These are phyloP conservation scores for Nannochloropsis oceanica DNA, from an alignment of 108 stramenopile genomes.

Conservation along the genomic window DNA sequence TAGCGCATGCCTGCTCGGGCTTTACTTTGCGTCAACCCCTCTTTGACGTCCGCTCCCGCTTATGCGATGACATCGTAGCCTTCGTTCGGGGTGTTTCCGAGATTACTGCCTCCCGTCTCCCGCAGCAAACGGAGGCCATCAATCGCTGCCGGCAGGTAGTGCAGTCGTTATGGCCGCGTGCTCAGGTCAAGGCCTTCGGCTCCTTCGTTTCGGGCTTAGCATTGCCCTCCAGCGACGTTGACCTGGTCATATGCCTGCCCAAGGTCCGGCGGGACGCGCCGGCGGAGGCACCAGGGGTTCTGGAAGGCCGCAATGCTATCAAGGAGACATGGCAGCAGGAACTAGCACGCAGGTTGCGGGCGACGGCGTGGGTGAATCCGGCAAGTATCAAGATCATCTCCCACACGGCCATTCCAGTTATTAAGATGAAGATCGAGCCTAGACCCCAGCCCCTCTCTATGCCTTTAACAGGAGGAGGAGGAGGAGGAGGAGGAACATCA, in stretches of 20 bases:
- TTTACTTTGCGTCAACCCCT: background rate
- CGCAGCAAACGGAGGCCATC: background rate
- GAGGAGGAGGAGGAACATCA: background rate
- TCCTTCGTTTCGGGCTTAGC: constrained; percentile 67
- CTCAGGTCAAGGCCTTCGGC: constrained; percentile 44
- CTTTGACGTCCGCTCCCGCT: constrained; percentile 6
- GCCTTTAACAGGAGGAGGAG: background rate
- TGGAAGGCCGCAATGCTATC: constrained; percentile 86
- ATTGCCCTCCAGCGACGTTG: constrained; percentile 71
- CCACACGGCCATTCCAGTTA: constrained; percentile 38
- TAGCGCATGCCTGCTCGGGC: background rate
- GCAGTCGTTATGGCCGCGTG: constrained; percentile 40
- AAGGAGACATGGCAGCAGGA: constrained; percentile 76
- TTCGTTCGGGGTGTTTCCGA: constrained; percentile 6
- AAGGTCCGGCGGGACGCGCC: constrained; percentile 66
- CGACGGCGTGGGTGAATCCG: constrained; percentile 34
- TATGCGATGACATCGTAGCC: constrained; percentile 17
- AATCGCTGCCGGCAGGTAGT: constrained; percentile 26
- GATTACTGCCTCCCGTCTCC: background rate
- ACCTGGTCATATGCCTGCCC: constrained; percentile 80
- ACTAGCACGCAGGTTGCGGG: constrained; percentile 66
- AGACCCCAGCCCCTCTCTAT: background rate
- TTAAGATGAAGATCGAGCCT: constrained; percentile 31
- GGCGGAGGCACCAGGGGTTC: constrained; percentile 66
- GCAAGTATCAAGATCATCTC: constrained; percentile 38